Conservation (phyloP, 1,284 basidiomycete species). For the Salmacisia buchloeana region DNA sequence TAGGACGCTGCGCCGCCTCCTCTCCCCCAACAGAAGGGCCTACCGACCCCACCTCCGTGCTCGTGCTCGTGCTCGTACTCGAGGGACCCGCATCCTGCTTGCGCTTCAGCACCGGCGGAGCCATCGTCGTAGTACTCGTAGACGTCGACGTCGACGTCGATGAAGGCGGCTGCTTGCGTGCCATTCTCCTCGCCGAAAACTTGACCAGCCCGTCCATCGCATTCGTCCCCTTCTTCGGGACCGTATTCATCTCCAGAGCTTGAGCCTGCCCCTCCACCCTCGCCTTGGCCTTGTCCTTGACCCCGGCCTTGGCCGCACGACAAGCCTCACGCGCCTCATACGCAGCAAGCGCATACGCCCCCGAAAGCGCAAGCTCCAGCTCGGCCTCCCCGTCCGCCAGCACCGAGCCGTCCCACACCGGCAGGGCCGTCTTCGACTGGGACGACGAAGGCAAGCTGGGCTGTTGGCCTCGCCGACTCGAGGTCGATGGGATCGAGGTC, state of each 20-base stretch:
- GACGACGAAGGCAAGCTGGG: too few species aligned
- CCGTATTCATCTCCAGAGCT: background rate
- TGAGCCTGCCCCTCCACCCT: background rate
- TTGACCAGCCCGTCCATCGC: background rate
- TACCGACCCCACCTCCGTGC: too few species aligned
- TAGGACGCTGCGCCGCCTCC: background rate
- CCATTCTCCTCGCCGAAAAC: constrained; percentile 6
- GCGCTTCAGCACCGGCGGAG: background rate
- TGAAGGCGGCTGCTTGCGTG: background rate
- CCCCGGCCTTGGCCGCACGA: background rate
- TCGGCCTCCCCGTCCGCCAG: background rate
- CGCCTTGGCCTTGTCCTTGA: background rate
- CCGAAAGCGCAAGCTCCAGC: constrained; percentile 1
- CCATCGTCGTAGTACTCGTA: background rate
- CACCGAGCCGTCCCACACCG: too few species aligned
- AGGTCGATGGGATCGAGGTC: too few species aligned
- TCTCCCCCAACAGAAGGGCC: too few species aligned
- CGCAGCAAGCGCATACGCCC: background rate
- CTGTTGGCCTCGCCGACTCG: too few species aligned
- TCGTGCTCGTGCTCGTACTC: background rate
- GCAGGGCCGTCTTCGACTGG: too few species aligned
- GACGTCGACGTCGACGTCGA: background rate
- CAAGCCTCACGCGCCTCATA: background rate
- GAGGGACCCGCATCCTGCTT: background rate
- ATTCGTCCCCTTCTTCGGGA: background rate